Evolutionary conservation across 257 asterid species (phyloP), one percentile per base, ranked within the genome.

Genomic region (Echium plantagineum): DNA sequence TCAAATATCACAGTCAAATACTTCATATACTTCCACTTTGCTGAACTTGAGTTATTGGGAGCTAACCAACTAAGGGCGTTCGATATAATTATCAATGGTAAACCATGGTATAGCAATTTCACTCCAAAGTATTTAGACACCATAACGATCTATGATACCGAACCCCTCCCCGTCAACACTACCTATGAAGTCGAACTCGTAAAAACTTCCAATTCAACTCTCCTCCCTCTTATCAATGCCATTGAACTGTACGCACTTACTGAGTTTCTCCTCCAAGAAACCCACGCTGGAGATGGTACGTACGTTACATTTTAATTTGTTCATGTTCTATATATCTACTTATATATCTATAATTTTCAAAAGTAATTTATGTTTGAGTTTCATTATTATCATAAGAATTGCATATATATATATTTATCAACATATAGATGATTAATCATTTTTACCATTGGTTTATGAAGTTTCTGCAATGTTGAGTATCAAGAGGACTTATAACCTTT

Each of bases 251-350:
- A 66, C 54, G 18, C 22, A 3, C 30, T 57, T 19, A 52, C 9
- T 5, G 30, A 28, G 3, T 47, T 66, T 51, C 26, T 10, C 5
- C 26, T 0, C 15, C 3, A 56, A 20, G 64, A 61, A 26, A 66
- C 72, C 5, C 26, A 22, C 22, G 65, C 61, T 1, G n/a, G 15
- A 9, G 68, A 71, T 71, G 76, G 76, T 71, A 56, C 4, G 57
- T 52, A n/a, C n/a, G n/a, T 1, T 22, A 2, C 6, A 48, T 24
- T 42, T 42, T 2, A n/a, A n/a, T n/a, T n/a, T 5, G 19, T 21
- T 3, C 6, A 4, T 2, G 30, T 16, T 56, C 17, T 9, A 19
- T n/a, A n/a, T n/a, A n/a, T n/a, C n/a, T n/a, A n/a, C n/a, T n/a
- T n/a, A n/a, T n/a, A n/a, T n/a, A n/a, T n/a, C n/a, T n/a, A n/a